Base-by-base conservation (phyloP, 2,329 filamentous ascomycete genomes). In the Phaeophleospora eucalypticola region DNA sequence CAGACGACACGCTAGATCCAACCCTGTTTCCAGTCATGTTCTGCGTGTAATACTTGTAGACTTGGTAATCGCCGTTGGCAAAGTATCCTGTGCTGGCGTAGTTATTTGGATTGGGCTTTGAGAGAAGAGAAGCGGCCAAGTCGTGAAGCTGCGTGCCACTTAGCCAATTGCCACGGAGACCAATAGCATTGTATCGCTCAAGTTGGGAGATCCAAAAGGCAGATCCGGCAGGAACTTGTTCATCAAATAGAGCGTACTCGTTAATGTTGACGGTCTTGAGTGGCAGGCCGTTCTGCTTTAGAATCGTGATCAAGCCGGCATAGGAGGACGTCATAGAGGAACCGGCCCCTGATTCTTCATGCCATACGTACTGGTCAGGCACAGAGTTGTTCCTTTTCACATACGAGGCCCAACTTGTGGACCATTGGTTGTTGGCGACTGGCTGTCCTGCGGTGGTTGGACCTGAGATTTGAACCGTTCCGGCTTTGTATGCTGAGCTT, bases 161-260 rank as follows among this genome's bases (percentile, higher is more conserved):
- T 3, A 64, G 65, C 73, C 73, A 76, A 50, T 76, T 75, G 0
- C 68, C 72, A 4, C 72, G 65, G 1, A 75, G 58, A 0, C 72
- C 72, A 7, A 57, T 52, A 3, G 67, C 54, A 45, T 75, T 65
- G 55, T 67, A 59, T 0, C 74, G 66, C 48, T 77, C 74, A 1
- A 77, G 65, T 18, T 69, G 70, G 1, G 68, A 56, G 24, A 77
- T 71, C 62, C 68, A 76, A 62, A 66, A 77, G 0, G 66, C 72
- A 1, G 67, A 59, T 3, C 61, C 64, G 0, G 67, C 57, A 0
- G 73, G 69, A 8, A 68, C 61, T 46, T 76, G 69, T 51, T 76
- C 69, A 4, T 49, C 50, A 14, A 54, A 61, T 1, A 52, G 55
- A 2, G 62, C 73, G 49, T 77, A 77, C 50, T 77, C 74, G 49